phyloP scores from a whole-genome alignment of 1,284 basidiomycete genomes.

The Microbotryum intermedium region DNA sequence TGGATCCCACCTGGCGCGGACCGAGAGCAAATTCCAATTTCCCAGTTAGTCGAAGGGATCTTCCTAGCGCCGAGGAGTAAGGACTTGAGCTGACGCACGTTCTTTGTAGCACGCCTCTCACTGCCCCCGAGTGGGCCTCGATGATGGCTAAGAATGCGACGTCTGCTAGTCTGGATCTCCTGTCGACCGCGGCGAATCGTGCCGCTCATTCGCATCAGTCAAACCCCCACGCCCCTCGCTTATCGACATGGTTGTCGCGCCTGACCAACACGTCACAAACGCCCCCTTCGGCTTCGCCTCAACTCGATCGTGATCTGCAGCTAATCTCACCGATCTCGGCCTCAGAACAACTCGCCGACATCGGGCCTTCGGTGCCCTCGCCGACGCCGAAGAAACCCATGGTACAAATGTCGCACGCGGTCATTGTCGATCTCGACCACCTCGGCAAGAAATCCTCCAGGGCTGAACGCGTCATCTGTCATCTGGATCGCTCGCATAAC shows the following conservation, averaged over 20 bases:
- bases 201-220: no score
- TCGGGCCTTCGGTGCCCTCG: background rate
- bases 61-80: slow-evolving; percentile 57
- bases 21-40: slow-evolving; percentile 39
- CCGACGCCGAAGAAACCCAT: background rate
- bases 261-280: slow-evolving; percentile 3
- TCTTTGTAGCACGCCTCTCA: slow-evolving; percentile 54
- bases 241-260: slow-evolving; percentile 11
- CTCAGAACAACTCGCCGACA: background rate
- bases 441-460: slow-evolving; percentile 67
- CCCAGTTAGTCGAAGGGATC: slow-evolving; percentile 32
- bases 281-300: background rate
- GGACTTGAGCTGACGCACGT: slow-evolving; percentile 35
- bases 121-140: slow-evolving; percentile 56
- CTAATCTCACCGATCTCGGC: slow-evolving; percentile 1
- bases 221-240: background rate
- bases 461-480: slow-evolving; percentile 75
- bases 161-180: no score
- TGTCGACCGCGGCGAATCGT: no score
- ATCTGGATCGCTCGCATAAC: slow-evolving; percentile 88
- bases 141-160: background rate
- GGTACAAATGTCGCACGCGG: slow-evolving; percentile 60
- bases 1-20: slow-evolving; percentile 60
- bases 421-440: slow-evolving; percentile 78
- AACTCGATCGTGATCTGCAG: slow-evolving; percentile 1